These are phyloP conservation scores for Allium sativum DNA, from an alignment of 106 monocot genomes.

Conservation along the genomic window DNA sequence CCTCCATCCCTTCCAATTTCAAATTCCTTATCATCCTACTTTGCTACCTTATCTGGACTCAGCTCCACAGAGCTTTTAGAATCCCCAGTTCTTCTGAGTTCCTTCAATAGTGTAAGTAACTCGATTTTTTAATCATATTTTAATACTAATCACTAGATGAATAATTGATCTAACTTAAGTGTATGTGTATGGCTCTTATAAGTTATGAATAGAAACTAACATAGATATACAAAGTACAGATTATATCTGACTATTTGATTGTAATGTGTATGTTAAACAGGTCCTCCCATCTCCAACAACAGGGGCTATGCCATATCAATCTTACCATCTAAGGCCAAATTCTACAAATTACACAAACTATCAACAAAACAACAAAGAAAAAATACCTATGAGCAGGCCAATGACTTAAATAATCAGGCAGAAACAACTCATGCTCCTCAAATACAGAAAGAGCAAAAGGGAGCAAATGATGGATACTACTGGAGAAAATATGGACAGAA, in stretches of 20 bases:
- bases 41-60: slow-evolving; percentile 36
- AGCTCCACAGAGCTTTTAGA: slow-evolving; percentile 41
- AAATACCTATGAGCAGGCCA: slow-evolving; percentile 5
- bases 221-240: no score
- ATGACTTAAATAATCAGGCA: no score
- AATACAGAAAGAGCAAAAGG: slow-evolving; percentile 12
- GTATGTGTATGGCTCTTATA: no score
- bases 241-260: no score
- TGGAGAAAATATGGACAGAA: slow-evolving; percentile 75
- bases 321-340: slow-evolving; percentile 10
- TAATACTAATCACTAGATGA: no score
- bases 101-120: slow-evolving; percentile 1
- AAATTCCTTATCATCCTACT: slow-evolving; percentile 50
- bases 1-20: slow-evolving; percentile 55
- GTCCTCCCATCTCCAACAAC: slow-evolving; percentile 22
- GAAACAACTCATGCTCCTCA: neutral
- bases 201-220: no score
- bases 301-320: slow-evolving; percentile 5
- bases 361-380: slow-evolving; percentile 17
- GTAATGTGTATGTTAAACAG: slow-evolving; percentile 6
- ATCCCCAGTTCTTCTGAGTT: slow-evolving; percentile 38
- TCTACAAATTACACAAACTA: slow-evolving; percentile 4
- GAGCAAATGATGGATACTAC: slow-evolving; percentile 48
- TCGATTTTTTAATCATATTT: neutral
- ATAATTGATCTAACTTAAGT: no score